These are phyloP conservation scores for Fragaria vesca DNA, from an alignment of 306 rosid genomes.

Conservation along the genomic window DNA sequence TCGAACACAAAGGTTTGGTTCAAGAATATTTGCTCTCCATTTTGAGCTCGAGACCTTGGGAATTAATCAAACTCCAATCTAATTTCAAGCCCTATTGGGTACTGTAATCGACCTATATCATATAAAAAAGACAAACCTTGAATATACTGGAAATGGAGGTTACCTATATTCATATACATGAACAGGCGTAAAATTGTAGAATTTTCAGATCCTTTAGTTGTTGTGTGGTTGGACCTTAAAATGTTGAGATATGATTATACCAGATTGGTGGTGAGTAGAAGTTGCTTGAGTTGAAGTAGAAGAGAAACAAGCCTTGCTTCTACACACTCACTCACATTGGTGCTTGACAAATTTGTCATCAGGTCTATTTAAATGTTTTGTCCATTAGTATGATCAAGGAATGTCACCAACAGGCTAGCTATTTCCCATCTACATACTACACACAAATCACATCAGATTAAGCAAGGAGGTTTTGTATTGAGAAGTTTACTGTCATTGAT, in stretches of 20 bases:
- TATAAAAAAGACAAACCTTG: background rate
- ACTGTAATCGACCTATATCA: background rate
- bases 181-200: background rate
- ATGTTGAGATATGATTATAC: background rate
- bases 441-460: background rate
- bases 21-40: slow-evolving; percentile 6
- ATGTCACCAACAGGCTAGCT: background rate
- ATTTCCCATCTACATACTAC: background rate
- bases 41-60: background rate
- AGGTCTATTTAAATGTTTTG: background rate
- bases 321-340: background rate
- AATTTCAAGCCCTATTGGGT: background rate
- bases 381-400: background rate
- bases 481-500: background rate
- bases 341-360: background rate
- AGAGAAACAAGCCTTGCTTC: background rate
- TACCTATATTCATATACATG: background rate
- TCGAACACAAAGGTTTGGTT: background rate
- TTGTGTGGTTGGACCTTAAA: background rate
- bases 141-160: background rate
- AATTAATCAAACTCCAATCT: background rate
- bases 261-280: background rate
- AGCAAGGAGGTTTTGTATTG: background rate
- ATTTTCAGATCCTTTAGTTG: background rate
- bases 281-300: background rate